A percentile compares a stretch with the other conserved stretches of the same genome.
Evolutionary conservation across 805 yeast species (phyloP).

Genomic region (Kluyveromyces siamensis): DNA sequence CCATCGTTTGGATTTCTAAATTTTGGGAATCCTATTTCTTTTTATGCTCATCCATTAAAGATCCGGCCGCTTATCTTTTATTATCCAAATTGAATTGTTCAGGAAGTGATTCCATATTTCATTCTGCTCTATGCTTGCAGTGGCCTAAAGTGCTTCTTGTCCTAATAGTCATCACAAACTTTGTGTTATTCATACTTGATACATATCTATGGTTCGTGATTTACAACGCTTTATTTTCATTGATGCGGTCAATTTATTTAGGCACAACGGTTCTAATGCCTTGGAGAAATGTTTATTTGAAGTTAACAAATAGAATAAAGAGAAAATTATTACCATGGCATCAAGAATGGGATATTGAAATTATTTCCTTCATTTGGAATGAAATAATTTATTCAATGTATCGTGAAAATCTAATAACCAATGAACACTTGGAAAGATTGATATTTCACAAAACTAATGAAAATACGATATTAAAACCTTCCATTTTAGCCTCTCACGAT

Average conservation of each 20-base stretch:
- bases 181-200: conserved; percentile 56
- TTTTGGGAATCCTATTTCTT: conserved; percentile 62
- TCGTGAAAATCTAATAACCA: conserved; percentile 56
- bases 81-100: conserved; percentile 40
- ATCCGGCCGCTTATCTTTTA: conserved; percentile 53
- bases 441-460: conserved; percentile 39
- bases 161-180: conserved; percentile 43
- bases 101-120: conserved; percentile 45
- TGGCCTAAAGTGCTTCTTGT: conserved; percentile 44
- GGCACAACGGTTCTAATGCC: conserved; percentile 77
- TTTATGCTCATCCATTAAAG: conserved; percentile 51
- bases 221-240: conserved; percentile 58
- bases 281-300: conserved; percentile 60
- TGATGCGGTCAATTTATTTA: conserved; percentile 48
- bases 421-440: conserved; percentile 53
- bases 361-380: conserved; percentile 57
- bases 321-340: conserved; percentile 41
- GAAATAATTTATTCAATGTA: conserved; percentile 63
- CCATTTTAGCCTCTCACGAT: conserved; percentile 64
- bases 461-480: conserved; percentile 46
- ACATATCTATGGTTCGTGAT: conserved; percentile 73
- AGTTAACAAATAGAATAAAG: conserved; percentile 59
- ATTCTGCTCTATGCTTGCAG: conserved; percentile 36
- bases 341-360: conserved; percentile 1
- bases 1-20: conserved; percentile 48